These are phyloP conservation scores for Paraphoma chrysanthemicola DNA, from an alignment of 2,329 filamentous ascomycete species.

Conservation along the genomic window DNA sequence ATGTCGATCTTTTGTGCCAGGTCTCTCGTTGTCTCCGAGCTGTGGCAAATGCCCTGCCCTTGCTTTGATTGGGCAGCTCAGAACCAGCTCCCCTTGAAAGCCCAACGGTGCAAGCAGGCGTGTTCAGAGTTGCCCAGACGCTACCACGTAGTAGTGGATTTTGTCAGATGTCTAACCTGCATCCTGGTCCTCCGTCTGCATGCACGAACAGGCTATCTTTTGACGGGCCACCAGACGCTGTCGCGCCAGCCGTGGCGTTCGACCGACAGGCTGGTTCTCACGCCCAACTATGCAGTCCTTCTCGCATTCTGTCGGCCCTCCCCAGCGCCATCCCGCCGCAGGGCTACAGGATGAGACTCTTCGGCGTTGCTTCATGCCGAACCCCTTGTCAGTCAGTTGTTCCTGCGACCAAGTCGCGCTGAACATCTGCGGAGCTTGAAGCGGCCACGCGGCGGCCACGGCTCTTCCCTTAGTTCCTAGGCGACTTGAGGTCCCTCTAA, in stretches of 20 bases:
- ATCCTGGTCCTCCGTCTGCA: conserved; percentile 9
- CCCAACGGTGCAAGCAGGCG: conserved; percentile 14
- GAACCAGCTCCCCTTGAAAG: conserved; percentile 10
- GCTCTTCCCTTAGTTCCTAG: conserved; percentile 17
- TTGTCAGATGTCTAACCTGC: background rate
- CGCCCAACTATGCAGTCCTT: conserved; percentile 14
- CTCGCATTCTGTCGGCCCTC: conserved; percentile 11
- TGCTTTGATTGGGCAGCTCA: conserved; percentile 16
- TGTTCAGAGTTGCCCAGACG: conserved; percentile 19
- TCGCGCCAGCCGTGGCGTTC: conserved; percentile 24
- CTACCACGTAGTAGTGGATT: background rate
- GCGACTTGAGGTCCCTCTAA: conserved; percentile 8
- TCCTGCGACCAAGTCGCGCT: conserved; percentile 23
- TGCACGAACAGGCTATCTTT: conserved; percentile 17
- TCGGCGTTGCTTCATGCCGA: conserved; percentile 17
- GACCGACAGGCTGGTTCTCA: conserved; percentile 19
- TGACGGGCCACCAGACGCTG: conserved; percentile 6
- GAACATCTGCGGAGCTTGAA: conserved; percentile 9
- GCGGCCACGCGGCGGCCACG: conserved; percentile 37
- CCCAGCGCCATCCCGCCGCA: conserved; percentile 14
- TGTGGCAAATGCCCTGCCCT: conserved; percentile 25
- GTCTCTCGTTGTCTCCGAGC: conserved; percentile 17
- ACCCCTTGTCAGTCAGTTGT: background rate
- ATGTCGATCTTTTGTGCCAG: conserved; percentile 24
- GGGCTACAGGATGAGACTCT: conserved; percentile 3